Conservation (phyloP, 2,329 filamentous ascomycete species). For the Chalaropsis ovoidea region DNA sequence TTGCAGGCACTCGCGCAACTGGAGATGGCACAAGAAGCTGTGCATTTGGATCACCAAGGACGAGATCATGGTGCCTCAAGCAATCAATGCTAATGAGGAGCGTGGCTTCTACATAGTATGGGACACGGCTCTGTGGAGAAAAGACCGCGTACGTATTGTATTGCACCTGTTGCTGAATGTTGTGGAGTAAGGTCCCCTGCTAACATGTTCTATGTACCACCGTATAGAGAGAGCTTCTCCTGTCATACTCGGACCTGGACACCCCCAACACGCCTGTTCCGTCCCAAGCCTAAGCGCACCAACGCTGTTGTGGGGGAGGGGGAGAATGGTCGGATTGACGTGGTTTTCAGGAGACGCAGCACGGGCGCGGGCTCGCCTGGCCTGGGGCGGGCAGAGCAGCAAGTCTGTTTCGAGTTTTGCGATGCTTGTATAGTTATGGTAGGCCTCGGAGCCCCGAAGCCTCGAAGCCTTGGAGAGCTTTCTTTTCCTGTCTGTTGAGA, state of each 20-base stretch:
- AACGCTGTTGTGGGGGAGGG: not conserved
- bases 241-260: constrained; percentile 54
- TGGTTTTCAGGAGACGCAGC: not conserved
- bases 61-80: constrained; percentile 53
- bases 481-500: not conserved
- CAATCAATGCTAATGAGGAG: constrained; percentile 49
- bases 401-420: not conserved
- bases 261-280: constrained; percentile 31
- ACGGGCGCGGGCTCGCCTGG: not conserved
- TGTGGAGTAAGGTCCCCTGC: not conserved
- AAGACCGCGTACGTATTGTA: constrained; percentile 46
- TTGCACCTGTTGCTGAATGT: not conserved
- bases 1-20: constrained; percentile 51
- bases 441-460: not conserved
- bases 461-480: not conserved
- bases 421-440: not conserved
- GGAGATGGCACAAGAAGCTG: constrained; percentile 59
- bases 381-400: not conserved
- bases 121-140: constrained; percentile 52
- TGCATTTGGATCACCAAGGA: constrained; percentile 60
- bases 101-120: constrained; percentile 58
- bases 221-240: constrained; percentile 47
- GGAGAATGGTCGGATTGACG: not conserved
- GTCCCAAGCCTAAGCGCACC: not conserved
- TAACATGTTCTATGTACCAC: not conserved